Conservation (phyloP, 2,329 filamentous ascomycete species). For the Epichloe baconii region DNA sequence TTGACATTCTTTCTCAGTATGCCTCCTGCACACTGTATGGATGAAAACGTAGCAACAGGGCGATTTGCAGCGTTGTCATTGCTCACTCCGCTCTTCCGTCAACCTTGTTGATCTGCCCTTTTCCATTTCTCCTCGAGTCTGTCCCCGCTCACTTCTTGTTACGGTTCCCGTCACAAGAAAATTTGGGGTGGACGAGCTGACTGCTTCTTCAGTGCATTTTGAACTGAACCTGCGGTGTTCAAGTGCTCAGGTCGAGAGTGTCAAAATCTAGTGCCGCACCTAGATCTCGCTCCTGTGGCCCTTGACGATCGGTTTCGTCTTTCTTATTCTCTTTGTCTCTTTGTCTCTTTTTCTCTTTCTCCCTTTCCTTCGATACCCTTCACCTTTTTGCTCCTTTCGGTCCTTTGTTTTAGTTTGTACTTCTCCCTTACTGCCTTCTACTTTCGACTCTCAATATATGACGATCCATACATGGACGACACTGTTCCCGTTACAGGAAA, state of each 20-base stretch:
- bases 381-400: neutral
- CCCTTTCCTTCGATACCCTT: neutral
- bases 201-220: too few species aligned
- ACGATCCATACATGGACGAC: neutral
- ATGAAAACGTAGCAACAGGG: too few species aligned
- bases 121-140: neutral
- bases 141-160: neutral
- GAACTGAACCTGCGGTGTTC: too few species aligned
- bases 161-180: too few species aligned
- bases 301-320: neutral
- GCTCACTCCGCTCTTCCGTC: neutral
- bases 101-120: too few species aligned
- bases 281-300: neutral
- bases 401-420: neutral
- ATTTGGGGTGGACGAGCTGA: neutral
- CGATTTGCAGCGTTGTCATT: too few species aligned
- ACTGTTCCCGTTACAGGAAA: conserved; percentile 14
- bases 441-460: neutral
- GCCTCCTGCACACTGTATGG: too few species aligned
- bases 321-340: neutral
- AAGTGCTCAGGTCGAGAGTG: neutral
- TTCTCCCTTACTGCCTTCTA: neutral
- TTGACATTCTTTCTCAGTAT: too few species aligned
- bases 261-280: neutral
- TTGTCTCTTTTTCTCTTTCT: neutral